phyloP scores from a whole-genome alignment of 2,329 filamentous ascomycete species.

The Penicillium sp. region DNA sequence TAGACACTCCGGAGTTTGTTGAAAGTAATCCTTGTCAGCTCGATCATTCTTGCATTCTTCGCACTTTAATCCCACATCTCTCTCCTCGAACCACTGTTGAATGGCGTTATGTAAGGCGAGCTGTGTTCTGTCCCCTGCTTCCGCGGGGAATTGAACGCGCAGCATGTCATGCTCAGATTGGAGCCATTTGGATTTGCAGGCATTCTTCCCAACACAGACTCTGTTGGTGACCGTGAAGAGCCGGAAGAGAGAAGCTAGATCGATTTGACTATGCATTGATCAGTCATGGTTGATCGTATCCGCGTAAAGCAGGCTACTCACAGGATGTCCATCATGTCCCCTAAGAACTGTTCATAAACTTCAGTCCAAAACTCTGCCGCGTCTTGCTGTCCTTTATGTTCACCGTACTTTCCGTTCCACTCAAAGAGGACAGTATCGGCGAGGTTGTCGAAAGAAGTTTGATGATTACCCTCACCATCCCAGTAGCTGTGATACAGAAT shows the following conservation, averaged over 20 bases:
- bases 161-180: neutral
- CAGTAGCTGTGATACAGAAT: conserved; percentile 19
- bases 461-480: neutral
- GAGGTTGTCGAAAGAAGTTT: neutral
- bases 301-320: neutral
- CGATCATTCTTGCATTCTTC: neutral
- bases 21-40: conserved; percentile 3
- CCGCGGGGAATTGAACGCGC: neutral
- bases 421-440: neutral
- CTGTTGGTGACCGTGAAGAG: neutral
- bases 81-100: neutral
- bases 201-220: neutral
- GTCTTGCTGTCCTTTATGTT: conserved; percentile 10
- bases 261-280: neutral
- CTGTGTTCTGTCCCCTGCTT: neutral
- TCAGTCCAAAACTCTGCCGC: conserved; percentile 1
- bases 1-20: conserved; percentile 20
- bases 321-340: neutral
- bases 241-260: conserved; percentile 2
- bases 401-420: neutral
- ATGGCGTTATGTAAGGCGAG: neutral
- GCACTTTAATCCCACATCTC: neutral
- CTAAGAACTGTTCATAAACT: conserved; percentile 1
- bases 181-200: neutral
- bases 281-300: neutral